Base-by-base conservation (phyloP, 306 rosid species). In the Pyrus communis region DNA sequence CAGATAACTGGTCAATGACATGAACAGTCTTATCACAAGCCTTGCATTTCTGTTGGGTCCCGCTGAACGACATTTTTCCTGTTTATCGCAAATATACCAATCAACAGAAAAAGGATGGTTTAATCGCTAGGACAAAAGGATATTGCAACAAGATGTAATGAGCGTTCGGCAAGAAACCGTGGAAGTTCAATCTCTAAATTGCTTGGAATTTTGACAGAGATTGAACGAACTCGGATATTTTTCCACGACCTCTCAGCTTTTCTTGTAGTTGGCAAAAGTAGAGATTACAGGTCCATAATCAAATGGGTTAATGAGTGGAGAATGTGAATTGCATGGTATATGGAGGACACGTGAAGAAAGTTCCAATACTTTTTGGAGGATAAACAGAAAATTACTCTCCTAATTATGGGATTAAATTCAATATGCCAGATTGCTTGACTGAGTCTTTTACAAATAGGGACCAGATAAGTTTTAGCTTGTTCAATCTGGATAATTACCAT, bases 31-130 rank as follows among this genome's bases (percentile, higher is more conserved):
- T 89, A 33, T 91, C 93, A 21, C 97, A 91, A 31, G 87, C 86
- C 84, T 91, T 91, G 80, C 97, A 89, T 62, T 91, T 91, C 76
- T 88, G 94, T 43, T 83, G 97, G 75, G 97, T 91, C 65, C 97
- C 97, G 74, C 86, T 82, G 88, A 91, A 91, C 5, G 92, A 67
- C 97, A 91, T 91, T 59, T 70, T 76, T 81, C 11, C 40, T 65
- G 33, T 31, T 7, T 14, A 4, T 69, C 67, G 30, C 27, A 73
- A 45, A 63, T 23, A 67, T 62, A 23, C 33, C 58, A 4, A 17
- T 73, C 17, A 38, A 38, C 49, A 73, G 65, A 70, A 84, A 66
- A 70, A 73, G 9, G 12, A 49, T 4, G 40, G 46, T 38, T 65
- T 25, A n/a, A 11, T 33, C 54, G 15, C 33, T 12, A 40, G 67